phyloP scores from a whole-genome alignment of 192 early-diverging fungal species.

The Phlyctochytrium arcticum region DNA sequence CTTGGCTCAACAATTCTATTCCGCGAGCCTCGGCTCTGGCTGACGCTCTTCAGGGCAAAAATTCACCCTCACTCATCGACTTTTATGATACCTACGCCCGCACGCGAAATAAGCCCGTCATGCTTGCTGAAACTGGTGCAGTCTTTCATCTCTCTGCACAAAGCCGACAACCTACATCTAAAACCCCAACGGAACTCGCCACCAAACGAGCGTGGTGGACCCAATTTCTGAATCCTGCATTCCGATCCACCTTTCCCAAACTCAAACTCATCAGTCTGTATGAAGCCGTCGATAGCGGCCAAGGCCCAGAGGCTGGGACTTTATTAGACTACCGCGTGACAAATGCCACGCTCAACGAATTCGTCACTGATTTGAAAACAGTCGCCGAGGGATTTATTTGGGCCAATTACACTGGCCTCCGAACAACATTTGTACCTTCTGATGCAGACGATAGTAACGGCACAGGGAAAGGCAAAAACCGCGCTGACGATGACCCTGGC shows the following conservation, averaged over 20 bases:
- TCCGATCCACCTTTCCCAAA: constrained; percentile 6
- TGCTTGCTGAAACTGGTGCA: constrained; percentile 33
- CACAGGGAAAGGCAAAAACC: not conserved
- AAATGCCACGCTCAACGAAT: not conserved
- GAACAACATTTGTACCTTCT: constrained; percentile 5
- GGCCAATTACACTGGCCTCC: not conserved
- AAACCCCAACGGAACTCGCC: constrained; percentile 20
- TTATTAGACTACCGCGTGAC: constrained; percentile 12
- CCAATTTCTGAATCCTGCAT: constrained; percentile 18
- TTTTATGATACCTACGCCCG: not conserved
- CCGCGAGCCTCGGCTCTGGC: constrained; percentile 14
- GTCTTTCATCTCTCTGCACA: not conserved
- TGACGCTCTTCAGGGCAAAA: constrained; percentile 7
- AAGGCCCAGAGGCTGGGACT: not conserved
- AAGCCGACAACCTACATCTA: not conserved
- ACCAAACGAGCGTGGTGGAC: constrained; percentile 37
- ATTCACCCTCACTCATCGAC: not conserved
- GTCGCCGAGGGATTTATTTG: not conserved
- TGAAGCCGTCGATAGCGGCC: constrained; percentile 12
- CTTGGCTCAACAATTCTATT: constrained; percentile 12
- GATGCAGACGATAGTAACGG: not conserved
- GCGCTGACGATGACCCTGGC: not conserved
- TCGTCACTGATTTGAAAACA: not conserved
- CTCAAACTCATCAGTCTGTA: constrained; percentile 20
- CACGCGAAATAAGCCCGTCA: constrained; percentile 19